These are phyloP conservation scores for Globisporangium emineosum DNA, from an alignment of 352 stramenopile genomes.

Conservation along the genomic window DNA sequence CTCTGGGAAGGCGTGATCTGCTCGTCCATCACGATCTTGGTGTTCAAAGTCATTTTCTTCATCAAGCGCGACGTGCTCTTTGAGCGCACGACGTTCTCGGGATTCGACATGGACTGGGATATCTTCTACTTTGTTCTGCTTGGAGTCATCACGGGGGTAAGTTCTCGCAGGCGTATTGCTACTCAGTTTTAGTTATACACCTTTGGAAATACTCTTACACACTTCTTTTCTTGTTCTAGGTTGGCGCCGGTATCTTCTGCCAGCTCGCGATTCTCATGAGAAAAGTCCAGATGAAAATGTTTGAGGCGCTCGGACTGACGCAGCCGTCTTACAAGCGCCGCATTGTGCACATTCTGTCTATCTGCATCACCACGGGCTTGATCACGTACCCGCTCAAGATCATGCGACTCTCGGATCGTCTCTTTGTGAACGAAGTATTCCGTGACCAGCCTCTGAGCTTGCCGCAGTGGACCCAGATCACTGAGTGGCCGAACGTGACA, in stretches of 20 bases:
- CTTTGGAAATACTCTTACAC: background rate
- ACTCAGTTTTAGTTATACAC: background rate
- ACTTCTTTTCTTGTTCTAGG: constrained; percentile 21
- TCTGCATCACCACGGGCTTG: constrained; percentile 49
- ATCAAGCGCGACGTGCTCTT: constrained; percentile 73
- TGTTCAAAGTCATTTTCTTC: constrained; percentile 77
- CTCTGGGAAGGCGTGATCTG: constrained; percentile 83
- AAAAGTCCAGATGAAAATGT: constrained; percentile 46
- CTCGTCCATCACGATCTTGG: constrained; percentile 73
- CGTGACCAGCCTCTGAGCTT: constrained; percentile 55
- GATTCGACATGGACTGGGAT: constrained; percentile 80
- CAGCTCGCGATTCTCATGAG: constrained; percentile 43
- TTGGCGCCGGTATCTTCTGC: constrained; percentile 67
- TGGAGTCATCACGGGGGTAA: constrained; percentile 62
- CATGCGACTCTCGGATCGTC: constrained; percentile 65
- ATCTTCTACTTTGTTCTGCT: constrained; percentile 72
- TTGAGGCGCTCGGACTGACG: constrained; percentile 47
- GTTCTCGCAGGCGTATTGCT: constrained; percentile 11
- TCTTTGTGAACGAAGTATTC: constrained; percentile 79
- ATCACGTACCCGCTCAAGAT: constrained; percentile 72
- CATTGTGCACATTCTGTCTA: constrained; percentile 53
- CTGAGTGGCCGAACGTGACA: constrained; percentile 48
- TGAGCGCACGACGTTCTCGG: constrained; percentile 68
- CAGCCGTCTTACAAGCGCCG: constrained; percentile 55
- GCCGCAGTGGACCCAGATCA: constrained; percentile 61